Base-by-base conservation (phyloP, 176 grass and related monocot genomes). In the Secale cereale region DNA sequence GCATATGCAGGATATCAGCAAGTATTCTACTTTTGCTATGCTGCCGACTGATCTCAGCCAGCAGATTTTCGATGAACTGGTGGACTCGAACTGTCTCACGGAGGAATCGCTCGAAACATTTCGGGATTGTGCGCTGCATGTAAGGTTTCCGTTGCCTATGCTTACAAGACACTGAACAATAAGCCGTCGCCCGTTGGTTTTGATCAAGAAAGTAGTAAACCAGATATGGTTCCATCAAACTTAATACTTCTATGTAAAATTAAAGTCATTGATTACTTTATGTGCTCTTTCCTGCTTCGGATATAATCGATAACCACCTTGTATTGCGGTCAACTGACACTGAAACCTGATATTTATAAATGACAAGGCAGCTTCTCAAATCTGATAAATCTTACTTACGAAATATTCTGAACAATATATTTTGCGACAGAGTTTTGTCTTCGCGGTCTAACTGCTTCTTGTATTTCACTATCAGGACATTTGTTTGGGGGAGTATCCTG, bases 41-140 rank as follows among this genome's bases (percentile, higher is more conserved):
- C 86, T 99, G 50, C 97, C 97, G 3, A 96, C 86, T 78, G 97
- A 99, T 92, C 83, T 99, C 54, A 99, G 93, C 84, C 97, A 99
- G 82, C 91, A 92, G 85, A 86, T 99, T 85, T 99, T 99, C 59
- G 84, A 89, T 91, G 84, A 99, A 61, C 46, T 99, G 79, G 88
- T 94, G 63, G 82, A 81, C 27, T 89, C 78, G 27, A 89, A 86
- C 60, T 37, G 83, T 59, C 97, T 99, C 46, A 94, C 83, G 5
- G 93, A 96, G 45, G 46, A 40, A 13, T 89, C 85, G 35, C 86
- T 99, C 59, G 78, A 91, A 85, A 70, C 76, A 14, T 99, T 96
- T 63, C 79, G 77, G 50, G 91, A 99, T 87, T 99, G 93, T 82
- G 93, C 93, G 36, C 70, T 99, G 20, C 91, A 94, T 94, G 93